These are phyloP conservation scores for Saposhnikovia divaricata DNA, from an alignment of 129 eudicot genomes.

Conservation along the genomic window DNA sequence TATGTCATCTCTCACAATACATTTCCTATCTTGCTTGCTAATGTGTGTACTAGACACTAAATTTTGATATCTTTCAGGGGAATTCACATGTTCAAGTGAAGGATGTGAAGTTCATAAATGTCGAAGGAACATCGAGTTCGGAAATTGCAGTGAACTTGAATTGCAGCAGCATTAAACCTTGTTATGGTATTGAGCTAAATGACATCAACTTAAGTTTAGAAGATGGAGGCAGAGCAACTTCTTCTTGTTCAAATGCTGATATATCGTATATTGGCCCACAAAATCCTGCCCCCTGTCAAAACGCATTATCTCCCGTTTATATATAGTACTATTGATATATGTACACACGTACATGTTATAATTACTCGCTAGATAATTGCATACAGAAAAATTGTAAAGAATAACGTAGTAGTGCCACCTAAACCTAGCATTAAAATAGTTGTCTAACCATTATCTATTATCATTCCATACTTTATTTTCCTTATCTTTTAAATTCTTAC, in stretches of 20 bases:
- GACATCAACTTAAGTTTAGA: not conserved
- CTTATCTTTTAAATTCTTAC: too few relatives aligned
- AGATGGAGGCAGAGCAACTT: not conserved
- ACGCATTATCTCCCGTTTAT: not conserved
- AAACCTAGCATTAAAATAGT: too few relatives aligned
- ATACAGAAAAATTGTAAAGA: too few relatives aligned
- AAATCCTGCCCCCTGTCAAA: not conserved
- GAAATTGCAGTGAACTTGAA: not conserved
- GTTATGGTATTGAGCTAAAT: not conserved
- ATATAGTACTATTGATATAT: too few relatives aligned
- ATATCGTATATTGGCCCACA: not conserved
- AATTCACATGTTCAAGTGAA: not conserved
- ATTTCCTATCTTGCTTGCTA: too few relatives aligned
- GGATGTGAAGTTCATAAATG: not conserved
- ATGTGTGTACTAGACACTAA: too few relatives aligned
- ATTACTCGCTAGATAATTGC: too few relatives aligned
- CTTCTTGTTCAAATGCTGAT: not conserved
- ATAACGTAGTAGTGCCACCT: too few relatives aligned
- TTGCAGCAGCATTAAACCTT: not conserved
- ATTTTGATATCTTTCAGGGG: not conserved
- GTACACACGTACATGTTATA: too few relatives aligned
- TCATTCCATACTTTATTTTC: too few relatives aligned
- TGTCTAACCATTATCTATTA: too few relatives aligned
- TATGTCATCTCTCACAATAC: not conserved
- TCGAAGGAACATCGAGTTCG: not conserved